A percentile compares a stretch with the other conserved stretches of the same genome.
Evolutionary conservation across 2,329 filamentous ascomycete genomes (phyloP).

Genomic region (Pleomassaria siparia): DNA sequence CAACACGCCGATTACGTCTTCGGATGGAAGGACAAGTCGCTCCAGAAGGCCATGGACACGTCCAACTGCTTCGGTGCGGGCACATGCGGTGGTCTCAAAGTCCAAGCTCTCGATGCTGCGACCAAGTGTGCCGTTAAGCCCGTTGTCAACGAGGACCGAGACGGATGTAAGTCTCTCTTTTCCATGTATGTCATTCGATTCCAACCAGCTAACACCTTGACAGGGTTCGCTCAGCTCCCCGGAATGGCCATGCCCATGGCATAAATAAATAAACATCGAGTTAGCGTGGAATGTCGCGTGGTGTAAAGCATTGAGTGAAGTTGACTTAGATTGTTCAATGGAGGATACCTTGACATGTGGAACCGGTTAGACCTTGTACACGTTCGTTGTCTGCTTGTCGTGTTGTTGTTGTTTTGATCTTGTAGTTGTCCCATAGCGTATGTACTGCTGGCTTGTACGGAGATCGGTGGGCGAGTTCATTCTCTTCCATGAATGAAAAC

Average conservation of each 20-base stretch:
- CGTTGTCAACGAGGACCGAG: conserved; percentile 26
- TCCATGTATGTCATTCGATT: not conserved
- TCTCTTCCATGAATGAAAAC: not conserved
- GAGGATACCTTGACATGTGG: not conserved
- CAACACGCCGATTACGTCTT: conserved; percentile 31
- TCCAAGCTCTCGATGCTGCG: conserved; percentile 22
- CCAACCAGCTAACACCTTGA: not conserved
- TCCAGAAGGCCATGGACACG: conserved; percentile 28
- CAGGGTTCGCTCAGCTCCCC: conserved; percentile 5
- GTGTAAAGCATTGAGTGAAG: no score
- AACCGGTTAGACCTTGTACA: not conserved
- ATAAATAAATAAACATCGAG: not conserved
- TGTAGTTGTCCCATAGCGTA: not conserved
- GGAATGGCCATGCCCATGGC: conserved; percentile 5
- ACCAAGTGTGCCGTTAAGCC: conserved; percentile 24
- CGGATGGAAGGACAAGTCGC: conserved; percentile 26
- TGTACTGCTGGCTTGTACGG: not conserved
- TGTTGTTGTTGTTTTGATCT: not conserved
- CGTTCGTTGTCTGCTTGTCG: conserved; percentile 1
- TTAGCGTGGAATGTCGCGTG: no score
- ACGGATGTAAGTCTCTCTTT: conserved; percentile 18
- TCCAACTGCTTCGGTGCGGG: conserved; percentile 29
- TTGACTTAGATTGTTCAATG: not conserved
- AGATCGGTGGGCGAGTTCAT: conserved; percentile 1
- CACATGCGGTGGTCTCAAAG: conserved; percentile 25